Base-by-base conservation (phyloP, 2,329 filamentous ascomycete species). In the Cladosporium austrohemisphaericum region DNA sequence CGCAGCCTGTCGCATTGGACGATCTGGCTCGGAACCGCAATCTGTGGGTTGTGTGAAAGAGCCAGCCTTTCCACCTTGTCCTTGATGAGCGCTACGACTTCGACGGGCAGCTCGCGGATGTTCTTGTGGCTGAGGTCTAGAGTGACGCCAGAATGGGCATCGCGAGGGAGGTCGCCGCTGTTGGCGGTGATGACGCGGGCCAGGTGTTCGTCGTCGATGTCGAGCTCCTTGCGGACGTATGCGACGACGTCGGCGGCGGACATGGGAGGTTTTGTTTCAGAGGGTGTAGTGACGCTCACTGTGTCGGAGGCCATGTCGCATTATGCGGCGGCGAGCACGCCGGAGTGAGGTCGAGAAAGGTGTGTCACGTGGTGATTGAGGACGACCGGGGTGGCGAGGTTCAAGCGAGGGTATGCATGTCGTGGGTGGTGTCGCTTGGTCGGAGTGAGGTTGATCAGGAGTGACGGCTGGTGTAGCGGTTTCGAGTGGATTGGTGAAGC, bases 111-210 rank as follows among this genome's bases (percentile, higher is more conserved):
- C 55, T 76, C 79, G 58, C 81, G 78, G 36, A 91, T 89, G 61
- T 81, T 82, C 68, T 84, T 85, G 60, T 86, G 82, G 66, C 86
- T 88, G 55, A 91, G 69, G 67, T 91, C 85, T 59, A 92, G 84
- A 25, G 87, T 91, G 51, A 89, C 80, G 52, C 87, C 86, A 1
- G 83, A 81, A 53, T 64, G 63, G 20, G 57, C 51, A 45, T 61
- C 60, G 32, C 50, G 54, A 36, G 56, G 55, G 50, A 64, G 48
- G 29, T 58, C 59, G 29, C 51, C 60, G 8, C 52, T 52, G 36
- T 52, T 55, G 25, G 52, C 52, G 14, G 57, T 56, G 36, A 55
- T 52, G 33, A 60, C 57, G 29, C 61, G 55, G n/a, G 60, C 60
- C 56, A 64, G 60, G 25, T 59, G 60, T 48, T 65, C 59, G 25